Conservation (phyloP, 257 asterid genomes). For the Solanum lignicaule region DNA sequence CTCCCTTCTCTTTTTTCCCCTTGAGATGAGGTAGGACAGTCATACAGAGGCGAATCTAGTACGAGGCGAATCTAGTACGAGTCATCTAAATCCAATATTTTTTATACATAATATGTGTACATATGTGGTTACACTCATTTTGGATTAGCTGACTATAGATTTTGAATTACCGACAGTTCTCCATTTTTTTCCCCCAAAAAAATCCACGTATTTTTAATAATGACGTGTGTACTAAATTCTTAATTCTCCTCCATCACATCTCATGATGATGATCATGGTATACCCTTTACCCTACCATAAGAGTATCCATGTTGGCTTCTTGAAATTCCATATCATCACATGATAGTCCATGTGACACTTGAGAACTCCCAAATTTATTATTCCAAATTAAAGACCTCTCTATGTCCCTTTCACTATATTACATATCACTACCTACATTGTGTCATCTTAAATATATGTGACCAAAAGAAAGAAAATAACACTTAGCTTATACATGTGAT, state of each 20-base stretch:
- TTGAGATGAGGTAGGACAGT: background rate
- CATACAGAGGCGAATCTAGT: background rate
- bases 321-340: conserved; percentile 6
- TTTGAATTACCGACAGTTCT: background rate
- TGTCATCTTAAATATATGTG: background rate
- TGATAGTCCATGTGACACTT: conserved; percentile 17
- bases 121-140: background rate
- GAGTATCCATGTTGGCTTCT: conserved; percentile 6
- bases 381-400: background rate
- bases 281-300: conserved; percentile 18
- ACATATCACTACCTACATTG: background rate
- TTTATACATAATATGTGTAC: background rate
- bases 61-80: background rate
- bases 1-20: background rate
- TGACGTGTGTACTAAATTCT: background rate
- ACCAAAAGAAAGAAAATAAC: background rate
- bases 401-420: background rate
- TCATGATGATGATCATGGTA: background rate
- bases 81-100: background rate
- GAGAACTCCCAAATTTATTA: background rate
- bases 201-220: background rate
- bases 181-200: background rate
- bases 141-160: background rate
- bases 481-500: background rate
- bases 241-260: background rate